Evolutionary conservation across 2,329 filamentous ascomycete genomes (phyloP).

Genomic region (Ophiocordyceps camponoti-floridani): DNA sequence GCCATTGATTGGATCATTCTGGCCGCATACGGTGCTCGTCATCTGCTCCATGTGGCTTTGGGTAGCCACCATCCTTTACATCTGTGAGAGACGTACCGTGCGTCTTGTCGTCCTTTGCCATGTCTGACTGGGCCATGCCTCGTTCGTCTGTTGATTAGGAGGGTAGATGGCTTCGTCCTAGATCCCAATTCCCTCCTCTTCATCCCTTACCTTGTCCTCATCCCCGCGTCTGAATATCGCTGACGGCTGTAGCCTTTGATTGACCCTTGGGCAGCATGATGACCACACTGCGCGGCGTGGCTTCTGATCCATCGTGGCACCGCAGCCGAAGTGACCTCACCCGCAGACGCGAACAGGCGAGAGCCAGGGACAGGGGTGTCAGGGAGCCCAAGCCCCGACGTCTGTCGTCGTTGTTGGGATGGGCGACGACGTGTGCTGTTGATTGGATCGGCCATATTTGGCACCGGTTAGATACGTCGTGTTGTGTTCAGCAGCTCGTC

Average conservation of each 20-base stretch:
- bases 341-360: slow-evolving; percentile 26
- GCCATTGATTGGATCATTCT: slow-evolving; percentile 48
- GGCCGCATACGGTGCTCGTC: slow-evolving; percentile 70
- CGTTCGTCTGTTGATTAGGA: neutral
- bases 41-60: slow-evolving; percentile 62
- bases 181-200: neutral
- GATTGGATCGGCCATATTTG: slow-evolving; percentile 55
- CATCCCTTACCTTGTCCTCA: neutral
- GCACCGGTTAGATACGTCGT: slow-evolving; percentile 47
- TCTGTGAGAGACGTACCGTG: slow-evolving; percentile 84
- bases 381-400: slow-evolving; percentile 80
- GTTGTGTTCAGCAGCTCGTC: neutral
- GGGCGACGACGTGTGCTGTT: slow-evolving; percentile 54
- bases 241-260: slow-evolving; percentile 62
- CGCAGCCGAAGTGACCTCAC: slow-evolving; percentile 40
- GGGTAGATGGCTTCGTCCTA: neutral
- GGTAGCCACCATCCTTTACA: slow-evolving; percentile 46
- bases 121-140: neutral
- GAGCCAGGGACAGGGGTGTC: slow-evolving; percentile 31
- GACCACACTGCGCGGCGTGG: slow-evolving; percentile 47
- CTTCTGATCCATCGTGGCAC: slow-evolving; percentile 48
- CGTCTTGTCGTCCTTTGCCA: neutral
- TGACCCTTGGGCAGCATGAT: slow-evolving; percentile 50
- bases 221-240: slow-evolving; percentile 50
- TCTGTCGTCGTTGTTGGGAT: slow-evolving; percentile 81